Conservation (phyloP, 192 early-diverging fungal species). For the Phycomyces nitens region DNA sequence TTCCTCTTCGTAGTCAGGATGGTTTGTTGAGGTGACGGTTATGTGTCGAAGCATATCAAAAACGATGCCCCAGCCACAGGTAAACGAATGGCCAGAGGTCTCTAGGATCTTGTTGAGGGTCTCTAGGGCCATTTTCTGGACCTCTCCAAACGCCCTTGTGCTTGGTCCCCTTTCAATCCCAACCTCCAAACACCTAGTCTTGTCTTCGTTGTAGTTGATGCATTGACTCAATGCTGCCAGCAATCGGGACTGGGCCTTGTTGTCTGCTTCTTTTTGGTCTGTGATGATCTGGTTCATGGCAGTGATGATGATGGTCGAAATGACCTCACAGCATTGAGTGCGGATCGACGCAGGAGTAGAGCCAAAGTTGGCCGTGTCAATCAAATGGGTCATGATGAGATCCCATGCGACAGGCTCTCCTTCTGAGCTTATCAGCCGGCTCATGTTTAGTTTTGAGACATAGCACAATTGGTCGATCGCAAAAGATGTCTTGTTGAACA, state of each 20-base stretch:
- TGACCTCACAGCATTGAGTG: constrained; percentile 69
- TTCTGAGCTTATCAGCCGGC: constrained; percentile 42
- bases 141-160: constrained; percentile 44
- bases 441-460: constrained; percentile 56
- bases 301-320: constrained; percentile 71
- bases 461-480: constrained; percentile 71
- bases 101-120: constrained; percentile 88
- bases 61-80: constrained; percentile 79
- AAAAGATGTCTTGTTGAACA: constrained; percentile 73
- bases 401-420: constrained; percentile 52
- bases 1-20: constrained; percentile 13
- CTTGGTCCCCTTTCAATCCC: neutral
- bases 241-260: constrained; percentile 65
- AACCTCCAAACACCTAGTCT: neutral
- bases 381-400: constrained; percentile 65
- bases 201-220: constrained; percentile 36
- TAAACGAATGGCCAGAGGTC: constrained; percentile 85
- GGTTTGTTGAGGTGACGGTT: constrained; percentile 12
- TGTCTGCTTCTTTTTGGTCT: constrained; percentile 58
- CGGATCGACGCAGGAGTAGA: constrained; percentile 59
- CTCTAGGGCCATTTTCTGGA: constrained; percentile 81
- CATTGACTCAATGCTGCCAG: constrained; percentile 57
- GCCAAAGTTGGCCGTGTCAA: constrained; percentile 67
- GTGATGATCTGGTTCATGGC: constrained; percentile 64
- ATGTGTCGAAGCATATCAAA: constrained; percentile 82